Conservation (phyloP, 495 filamentous ascomycete genomes). For the Hyaloscypha variabilis region DNA sequence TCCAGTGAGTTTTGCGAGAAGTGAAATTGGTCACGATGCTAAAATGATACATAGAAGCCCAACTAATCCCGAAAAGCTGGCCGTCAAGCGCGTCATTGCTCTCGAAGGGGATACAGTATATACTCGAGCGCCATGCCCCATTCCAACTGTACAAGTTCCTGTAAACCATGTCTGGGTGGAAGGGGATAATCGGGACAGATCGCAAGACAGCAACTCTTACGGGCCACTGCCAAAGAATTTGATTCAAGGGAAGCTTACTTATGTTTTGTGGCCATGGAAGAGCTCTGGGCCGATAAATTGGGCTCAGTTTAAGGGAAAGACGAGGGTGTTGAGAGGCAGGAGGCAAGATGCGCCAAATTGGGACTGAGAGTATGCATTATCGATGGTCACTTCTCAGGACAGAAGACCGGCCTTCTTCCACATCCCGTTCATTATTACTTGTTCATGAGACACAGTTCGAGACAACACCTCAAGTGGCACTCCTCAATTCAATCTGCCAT, state of each 20-base stretch:
- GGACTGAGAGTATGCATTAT: conserved; percentile 10
- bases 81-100: conserved; percentile 71
- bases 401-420: background rate
- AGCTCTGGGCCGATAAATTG: conserved; percentile 52
- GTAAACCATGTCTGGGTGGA: conserved; percentile 80
- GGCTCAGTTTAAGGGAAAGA: conserved; percentile 45
- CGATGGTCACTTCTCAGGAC: background rate
- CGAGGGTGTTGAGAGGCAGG: conserved; percentile 26
- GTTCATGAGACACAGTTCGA: background rate
- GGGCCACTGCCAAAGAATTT: conserved; percentile 66
- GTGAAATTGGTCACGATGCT: background rate
- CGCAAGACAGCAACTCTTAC: conserved; percentile 75
- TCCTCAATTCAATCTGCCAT: background rate
- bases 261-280: conserved; percentile 62
- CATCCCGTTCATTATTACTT: background rate
- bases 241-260: conserved; percentile 63
- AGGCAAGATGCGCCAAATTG: conserved; percentile 36
- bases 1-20: conserved; percentile 42
- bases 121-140: conserved; percentile 63
- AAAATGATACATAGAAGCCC: conserved; percentile 56
- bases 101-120: conserved; percentile 69
- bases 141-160: conserved; percentile 59
- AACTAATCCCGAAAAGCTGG: conserved; percentile 55
- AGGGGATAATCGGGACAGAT: conserved; percentile 62
- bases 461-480: background rate